A percentile compares a stretch with the other conserved stretches of the same genome.
These are phyloP conservation scores for Ustilago vetiveriae DNA, from an alignment of 1,284 basidiomycete species.

Conservation along the genomic window DNA sequence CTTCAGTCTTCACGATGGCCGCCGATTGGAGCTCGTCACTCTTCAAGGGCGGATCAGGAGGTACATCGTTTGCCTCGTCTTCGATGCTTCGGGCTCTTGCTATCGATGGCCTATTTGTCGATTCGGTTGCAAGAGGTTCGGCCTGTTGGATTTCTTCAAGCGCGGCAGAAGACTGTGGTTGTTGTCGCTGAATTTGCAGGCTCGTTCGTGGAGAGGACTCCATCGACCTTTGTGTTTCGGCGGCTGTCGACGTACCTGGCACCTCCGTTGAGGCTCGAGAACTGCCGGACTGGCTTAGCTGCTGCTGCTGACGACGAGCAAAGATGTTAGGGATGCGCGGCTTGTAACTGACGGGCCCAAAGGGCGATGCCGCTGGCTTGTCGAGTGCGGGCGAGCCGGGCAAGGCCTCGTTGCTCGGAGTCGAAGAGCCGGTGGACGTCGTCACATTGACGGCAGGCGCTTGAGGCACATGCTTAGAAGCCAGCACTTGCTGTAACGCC, in stretches of 20 bases:
- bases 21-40: neutral
- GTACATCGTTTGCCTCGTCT: constrained; percentile 26
- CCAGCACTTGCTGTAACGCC: constrained; percentile 35
- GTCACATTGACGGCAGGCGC: constrained; percentile 19
- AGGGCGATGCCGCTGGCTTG: constrained; percentile 27
- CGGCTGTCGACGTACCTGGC: constrained; percentile 7
- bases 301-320: constrained; percentile 43
- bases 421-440: constrained; percentile 17
- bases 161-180: neutral
- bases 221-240: constrained; percentile 10
- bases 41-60: constrained; percentile 36
- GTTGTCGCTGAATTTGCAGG: constrained; percentile 25
- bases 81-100: constrained; percentile 22
- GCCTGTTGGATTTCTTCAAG: neutral
- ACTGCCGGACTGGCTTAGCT: constrained; percentile 26
- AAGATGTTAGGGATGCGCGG: constrained; percentile 45
- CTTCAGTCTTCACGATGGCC: constrained; percentile 10
- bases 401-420: constrained; percentile 20
- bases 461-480: constrained; percentile 23
- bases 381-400: constrained; percentile 35
- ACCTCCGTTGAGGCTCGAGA: constrained; percentile 32
- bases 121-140: neutral
- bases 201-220: constrained; percentile 36
- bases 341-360: constrained; percentile 42
- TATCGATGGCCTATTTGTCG: constrained; percentile 4